Evolutionary conservation across 495 filamentous ascomycete species (phyloP).

Genomic region (Arthonia radiata): DNA sequence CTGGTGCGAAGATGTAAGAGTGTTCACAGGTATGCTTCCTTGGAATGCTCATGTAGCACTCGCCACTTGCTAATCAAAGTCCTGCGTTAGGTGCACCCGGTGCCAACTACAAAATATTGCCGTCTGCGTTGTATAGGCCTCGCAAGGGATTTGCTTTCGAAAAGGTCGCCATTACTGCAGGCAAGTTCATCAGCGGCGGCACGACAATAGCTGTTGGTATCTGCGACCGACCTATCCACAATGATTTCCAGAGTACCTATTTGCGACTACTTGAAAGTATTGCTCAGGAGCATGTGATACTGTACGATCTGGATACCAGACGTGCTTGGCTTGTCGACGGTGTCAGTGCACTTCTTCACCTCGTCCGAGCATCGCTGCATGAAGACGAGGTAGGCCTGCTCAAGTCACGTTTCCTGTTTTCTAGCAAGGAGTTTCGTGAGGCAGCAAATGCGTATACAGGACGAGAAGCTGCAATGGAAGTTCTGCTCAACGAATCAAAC

Average conservation of each 20-base stretch:
- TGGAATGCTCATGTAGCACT: background rate
- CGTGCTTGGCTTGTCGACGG: constrained; percentile 18
- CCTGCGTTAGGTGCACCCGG: constrained; percentile 7
- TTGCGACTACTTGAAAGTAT: constrained; percentile 9
- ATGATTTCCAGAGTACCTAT: constrained; percentile 5
- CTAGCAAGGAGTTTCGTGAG: too few relatives aligned
- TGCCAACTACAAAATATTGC: constrained; percentile 2
- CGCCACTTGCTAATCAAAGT: constrained; percentile 1
- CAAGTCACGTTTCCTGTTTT: too few relatives aligned
- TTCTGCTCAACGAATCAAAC: too few relatives aligned
- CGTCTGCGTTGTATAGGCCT: constrained; percentile 1
- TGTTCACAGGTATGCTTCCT: background rate
- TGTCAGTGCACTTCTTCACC: constrained; percentile 16
- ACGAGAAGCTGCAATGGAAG: too few relatives aligned
- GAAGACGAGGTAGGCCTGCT: too few relatives aligned
- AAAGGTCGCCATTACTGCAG: constrained; percentile 8
- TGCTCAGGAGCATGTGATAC: constrained; percentile 8
- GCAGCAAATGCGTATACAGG: too few relatives aligned
- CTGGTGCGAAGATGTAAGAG: too few relatives aligned
- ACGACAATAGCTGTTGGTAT: constrained; percentile 4
- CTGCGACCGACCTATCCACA: constrained; percentile 9
- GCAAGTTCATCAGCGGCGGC: constrained; percentile 7
- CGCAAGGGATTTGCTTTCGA: constrained; percentile 5
- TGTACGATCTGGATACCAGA: constrained; percentile 15
- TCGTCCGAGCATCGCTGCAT: constrained; percentile 15